A percentile compares a stretch with the other conserved stretches of the same genome.
Conservation (phyloP, 208 protist species). For the Strigomonas culicis region DNA sequence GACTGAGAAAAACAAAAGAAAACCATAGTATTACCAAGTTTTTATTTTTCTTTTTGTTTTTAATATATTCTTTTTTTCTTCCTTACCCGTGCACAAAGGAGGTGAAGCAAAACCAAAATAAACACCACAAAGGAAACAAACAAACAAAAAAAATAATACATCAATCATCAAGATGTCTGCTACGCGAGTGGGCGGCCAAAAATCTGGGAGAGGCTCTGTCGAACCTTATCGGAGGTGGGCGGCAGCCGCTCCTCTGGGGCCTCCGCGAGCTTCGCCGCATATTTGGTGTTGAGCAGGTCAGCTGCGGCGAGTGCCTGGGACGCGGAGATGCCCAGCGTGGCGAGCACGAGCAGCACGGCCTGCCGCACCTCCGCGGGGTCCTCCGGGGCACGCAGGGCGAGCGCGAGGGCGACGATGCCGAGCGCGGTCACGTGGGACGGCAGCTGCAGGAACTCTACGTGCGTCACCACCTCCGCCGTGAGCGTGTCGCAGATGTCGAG, state of each 20-base stretch:
- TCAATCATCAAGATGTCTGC: constrained; percentile 6
- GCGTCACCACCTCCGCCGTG: constrained; percentile 59
- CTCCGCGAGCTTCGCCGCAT: constrained; percentile 10
- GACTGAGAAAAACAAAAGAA: background rate
- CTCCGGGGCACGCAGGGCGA: constrained; percentile 47
- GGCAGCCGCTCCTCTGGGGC: constrained; percentile 23
- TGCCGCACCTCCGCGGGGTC: constrained; percentile 31
- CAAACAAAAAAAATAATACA: constrained; percentile 15
- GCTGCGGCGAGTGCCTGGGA: constrained; percentile 54
- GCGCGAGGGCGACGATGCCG: constrained; percentile 51
- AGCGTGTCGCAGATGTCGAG: constrained; percentile 72
- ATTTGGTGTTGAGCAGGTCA: constrained; percentile 66
- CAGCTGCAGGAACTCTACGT: constrained; percentile 81
- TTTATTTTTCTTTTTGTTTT: background rate
- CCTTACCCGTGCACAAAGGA: background rate
- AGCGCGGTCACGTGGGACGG: constrained; percentile 59
- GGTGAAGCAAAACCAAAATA: constrained; percentile 4
- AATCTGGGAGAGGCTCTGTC: constrained; percentile 42
- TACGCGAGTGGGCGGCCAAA: constrained; percentile 39
- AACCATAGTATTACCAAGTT: background rate
- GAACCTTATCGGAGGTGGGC: constrained; percentile 34
- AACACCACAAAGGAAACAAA: background rate
- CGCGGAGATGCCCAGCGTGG: constrained; percentile 58
- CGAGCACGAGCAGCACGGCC: constrained; percentile 51
- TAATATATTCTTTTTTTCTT: background rate